phyloP scores from a whole-genome alignment of 768 basidiomycete genomes.

The Trametes gibbosa region DNA sequence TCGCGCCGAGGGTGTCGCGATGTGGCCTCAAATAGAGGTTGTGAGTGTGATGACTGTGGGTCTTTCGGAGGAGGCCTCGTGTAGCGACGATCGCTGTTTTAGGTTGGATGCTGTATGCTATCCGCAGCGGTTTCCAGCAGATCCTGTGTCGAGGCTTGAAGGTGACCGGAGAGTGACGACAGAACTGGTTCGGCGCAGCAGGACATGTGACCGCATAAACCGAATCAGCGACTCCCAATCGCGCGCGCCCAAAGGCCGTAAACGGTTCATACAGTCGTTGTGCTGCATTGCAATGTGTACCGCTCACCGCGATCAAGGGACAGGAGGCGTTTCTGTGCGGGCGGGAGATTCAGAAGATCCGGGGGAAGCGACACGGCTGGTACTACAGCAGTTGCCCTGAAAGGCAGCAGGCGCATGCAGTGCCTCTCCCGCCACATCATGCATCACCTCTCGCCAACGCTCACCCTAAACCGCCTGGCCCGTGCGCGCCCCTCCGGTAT shows the following conservation, averaged over 20 bases:
- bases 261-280: too few relatives aligned
- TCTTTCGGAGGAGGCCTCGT: neutral
- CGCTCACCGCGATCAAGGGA: neutral
- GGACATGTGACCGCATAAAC: neutral
- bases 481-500: slow-evolving; percentile 15
- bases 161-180: neutral
- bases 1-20: neutral
- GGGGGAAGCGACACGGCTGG: neutral
- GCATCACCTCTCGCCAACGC: neutral
- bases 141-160: slow-evolving; percentile 7
- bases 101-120: neutral
- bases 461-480: slow-evolving; percentile 18
- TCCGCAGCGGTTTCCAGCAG: neutral
- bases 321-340: neutral
- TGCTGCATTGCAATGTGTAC: neutral
- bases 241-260: too few relatives aligned
- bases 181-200: slow-evolving; percentile 1
- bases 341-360: neutral
- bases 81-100: slow-evolving; percentile 7
- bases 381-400: neutral
- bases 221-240: too few relatives aligned
- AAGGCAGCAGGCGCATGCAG: neutral
- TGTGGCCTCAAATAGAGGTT: slow-evolving; percentile 7
- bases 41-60: neutral
- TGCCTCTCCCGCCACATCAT: neutral